These are phyloP conservation scores for Entomortierella chlamydospora DNA, from an alignment of 192 early-diverging fungal genomes.

Conservation along the genomic window DNA sequence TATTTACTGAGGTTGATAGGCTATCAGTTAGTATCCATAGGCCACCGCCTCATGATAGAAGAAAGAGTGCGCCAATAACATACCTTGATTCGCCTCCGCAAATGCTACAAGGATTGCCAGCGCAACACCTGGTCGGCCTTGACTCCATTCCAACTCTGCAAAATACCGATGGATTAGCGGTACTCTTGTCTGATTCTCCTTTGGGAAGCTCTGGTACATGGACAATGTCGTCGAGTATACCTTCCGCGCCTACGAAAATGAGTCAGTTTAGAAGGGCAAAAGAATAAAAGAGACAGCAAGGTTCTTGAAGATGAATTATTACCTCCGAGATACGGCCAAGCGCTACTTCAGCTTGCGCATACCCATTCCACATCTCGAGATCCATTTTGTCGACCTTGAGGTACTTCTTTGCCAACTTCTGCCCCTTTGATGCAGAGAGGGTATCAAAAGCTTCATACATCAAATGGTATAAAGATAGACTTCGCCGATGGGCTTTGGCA, in stretches of 20 bases:
- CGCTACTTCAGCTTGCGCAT: constrained; percentile 62
- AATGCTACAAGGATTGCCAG: constrained; percentile 58
- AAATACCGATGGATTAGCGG: constrained; percentile 61
- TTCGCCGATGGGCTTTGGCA: constrained; percentile 28
- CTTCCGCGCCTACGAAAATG: constrained; percentile 28
- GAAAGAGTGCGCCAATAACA: not conserved
- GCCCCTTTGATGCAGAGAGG: constrained; percentile 44
- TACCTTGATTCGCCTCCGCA: constrained; percentile 35
- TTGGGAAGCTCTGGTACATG: constrained; percentile 53
- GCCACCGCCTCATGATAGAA: not conserved
- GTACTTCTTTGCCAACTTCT: constrained; percentile 60
- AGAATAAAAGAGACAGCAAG: not conserved
- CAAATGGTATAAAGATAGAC: constrained; percentile 55
- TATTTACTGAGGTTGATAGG: not conserved
- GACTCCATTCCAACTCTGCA: constrained; percentile 65
- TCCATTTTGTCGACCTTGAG: constrained; percentile 56
- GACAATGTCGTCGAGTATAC: constrained; percentile 59
- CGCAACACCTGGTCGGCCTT: constrained; percentile 56
- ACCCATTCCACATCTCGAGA: constrained; percentile 66
- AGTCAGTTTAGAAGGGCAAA: not conserved
- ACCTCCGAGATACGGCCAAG: constrained; percentile 60
- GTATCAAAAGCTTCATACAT: constrained; percentile 56
- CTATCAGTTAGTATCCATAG: not conserved
- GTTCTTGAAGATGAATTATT: not conserved
- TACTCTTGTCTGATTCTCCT: constrained; percentile 33